Evolutionary conservation across 495 filamentous ascomycete genomes (phyloP).

Genomic region (Penicillium herquei): DNA sequence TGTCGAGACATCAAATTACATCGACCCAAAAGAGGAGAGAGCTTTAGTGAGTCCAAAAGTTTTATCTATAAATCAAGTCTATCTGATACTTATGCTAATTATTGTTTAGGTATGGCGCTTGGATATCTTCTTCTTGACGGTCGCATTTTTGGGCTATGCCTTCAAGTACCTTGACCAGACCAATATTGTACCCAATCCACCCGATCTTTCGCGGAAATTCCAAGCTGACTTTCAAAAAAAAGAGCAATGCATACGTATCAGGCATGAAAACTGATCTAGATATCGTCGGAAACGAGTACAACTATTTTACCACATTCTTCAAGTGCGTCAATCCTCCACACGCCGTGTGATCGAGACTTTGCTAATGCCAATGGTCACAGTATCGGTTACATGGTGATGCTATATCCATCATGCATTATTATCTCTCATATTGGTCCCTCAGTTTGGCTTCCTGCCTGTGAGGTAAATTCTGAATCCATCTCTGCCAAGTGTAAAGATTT

Average conservation of each 20-base stretch:
- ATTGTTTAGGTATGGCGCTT: slow-evolving; percentile 9
- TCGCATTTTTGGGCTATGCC: slow-evolving; percentile 17
- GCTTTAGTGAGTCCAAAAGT: too few species aligned
- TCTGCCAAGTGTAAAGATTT: too few species aligned
- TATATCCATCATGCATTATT: slow-evolving; percentile 19
- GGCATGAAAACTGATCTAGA: slow-evolving; percentile 20
- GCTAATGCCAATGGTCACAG: slow-evolving; percentile 1
- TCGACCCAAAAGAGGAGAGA: too few species aligned
- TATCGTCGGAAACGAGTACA: slow-evolving; percentile 42
- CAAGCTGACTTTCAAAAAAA: neutral
- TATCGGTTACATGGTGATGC: slow-evolving; percentile 21
- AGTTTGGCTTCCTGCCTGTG: slow-evolving; percentile 18
- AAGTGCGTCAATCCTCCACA: slow-evolving; percentile 6
- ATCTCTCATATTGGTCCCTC: slow-evolving; percentile 17
- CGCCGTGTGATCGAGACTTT: neutral
- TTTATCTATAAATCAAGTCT: too few species aligned
- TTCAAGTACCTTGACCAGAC: slow-evolving; percentile 22
- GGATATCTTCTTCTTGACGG: slow-evolving; percentile 13
- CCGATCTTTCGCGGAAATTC: neutral
- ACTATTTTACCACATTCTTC: slow-evolving; percentile 43
- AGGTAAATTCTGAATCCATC: slow-evolving; percentile 1
- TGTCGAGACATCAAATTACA: too few species aligned
- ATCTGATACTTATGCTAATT: too few species aligned
- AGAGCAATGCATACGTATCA: slow-evolving; percentile 26
- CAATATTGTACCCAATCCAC: slow-evolving; percentile 12